These are phyloP conservation scores for Aspergillus awamori DNA, from an alignment of 2,329 filamentous ascomycete genomes.

Conservation along the genomic window DNA sequence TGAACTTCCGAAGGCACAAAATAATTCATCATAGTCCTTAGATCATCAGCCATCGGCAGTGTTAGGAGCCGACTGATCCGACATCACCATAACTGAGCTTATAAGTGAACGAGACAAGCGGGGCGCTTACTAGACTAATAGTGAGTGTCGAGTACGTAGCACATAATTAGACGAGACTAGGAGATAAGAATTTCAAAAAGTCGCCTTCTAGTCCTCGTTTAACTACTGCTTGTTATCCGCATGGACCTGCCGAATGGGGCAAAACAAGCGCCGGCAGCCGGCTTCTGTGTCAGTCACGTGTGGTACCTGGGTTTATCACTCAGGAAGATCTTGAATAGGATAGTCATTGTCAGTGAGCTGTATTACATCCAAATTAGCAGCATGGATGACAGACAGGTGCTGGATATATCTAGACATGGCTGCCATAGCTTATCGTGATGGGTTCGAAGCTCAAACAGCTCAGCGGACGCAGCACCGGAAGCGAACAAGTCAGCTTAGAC, in stretches of 20 bases:
- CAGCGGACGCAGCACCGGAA: no score
- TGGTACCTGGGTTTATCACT: neutral
- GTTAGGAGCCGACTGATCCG: neutral
- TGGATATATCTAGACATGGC: neutral
- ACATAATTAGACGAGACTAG: neutral
- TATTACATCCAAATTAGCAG: no score
- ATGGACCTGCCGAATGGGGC: constrained; percentile 25
- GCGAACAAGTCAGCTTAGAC: no score
- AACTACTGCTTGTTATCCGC: constrained; percentile 10
- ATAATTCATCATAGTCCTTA: neutral
- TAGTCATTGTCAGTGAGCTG: no score
- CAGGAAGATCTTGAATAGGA: neutral
- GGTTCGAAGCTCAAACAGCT: neutral
- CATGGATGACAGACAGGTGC: no score
- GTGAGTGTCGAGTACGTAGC: neutral
- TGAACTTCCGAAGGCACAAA: no score
- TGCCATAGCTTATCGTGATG: neutral
- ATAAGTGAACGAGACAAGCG: neutral
- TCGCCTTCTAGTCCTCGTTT: no score
- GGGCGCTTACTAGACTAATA: neutral
- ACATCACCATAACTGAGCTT: neutral
- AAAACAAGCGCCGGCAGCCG: constrained; percentile 7
- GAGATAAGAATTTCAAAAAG: neutral
- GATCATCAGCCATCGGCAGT: no score
- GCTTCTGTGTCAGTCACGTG: constrained; percentile 15